Conservation (phyloP, 2,329 filamentous ascomycete genomes). For the Didymella sp. region DNA sequence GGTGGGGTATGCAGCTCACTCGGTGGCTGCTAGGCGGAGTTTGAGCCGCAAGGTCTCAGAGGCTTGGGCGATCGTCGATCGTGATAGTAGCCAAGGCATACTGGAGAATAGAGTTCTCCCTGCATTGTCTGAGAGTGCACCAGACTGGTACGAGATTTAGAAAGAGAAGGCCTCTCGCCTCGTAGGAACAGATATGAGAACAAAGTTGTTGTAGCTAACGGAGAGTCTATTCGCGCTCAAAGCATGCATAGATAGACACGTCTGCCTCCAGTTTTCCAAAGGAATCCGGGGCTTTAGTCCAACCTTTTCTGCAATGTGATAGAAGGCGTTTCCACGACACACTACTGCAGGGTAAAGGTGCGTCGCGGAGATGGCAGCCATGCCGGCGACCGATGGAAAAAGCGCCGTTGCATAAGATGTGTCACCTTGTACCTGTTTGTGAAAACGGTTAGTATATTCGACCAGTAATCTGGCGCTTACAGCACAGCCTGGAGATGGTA, state of each 20-base stretch:
- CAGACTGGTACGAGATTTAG: background rate
- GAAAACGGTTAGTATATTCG: background rate
- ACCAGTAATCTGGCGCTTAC: background rate
- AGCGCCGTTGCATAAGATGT: background rate
- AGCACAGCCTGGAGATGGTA: background rate
- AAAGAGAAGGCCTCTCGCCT: too few relatives aligned
- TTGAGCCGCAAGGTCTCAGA: background rate
- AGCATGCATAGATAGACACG: too few relatives aligned
- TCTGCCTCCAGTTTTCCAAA: too few relatives aligned
- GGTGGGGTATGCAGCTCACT: background rate
- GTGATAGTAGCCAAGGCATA: background rate
- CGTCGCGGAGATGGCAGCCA: constrained; percentile 9
- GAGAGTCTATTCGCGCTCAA: too few relatives aligned
- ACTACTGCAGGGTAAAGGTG: constrained; percentile 5
- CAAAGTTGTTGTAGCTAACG: too few relatives aligned
- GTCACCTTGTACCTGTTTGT: background rate
- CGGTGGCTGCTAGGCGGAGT: background rate
- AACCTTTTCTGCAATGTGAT: too few relatives aligned
- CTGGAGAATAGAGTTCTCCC: constrained; percentile 1
- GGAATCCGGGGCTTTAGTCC: too few relatives aligned
- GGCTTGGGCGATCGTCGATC: background rate
- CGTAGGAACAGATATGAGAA: too few relatives aligned
- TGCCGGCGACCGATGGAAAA: background rate
- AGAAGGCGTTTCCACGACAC: background rate
- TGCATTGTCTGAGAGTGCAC: background rate